A percentile compares a stretch with the other conserved stretches of the same genome.
phyloP scores from a whole-genome alignment of 257 asterid species.

The Solanum peruvianum region DNA sequence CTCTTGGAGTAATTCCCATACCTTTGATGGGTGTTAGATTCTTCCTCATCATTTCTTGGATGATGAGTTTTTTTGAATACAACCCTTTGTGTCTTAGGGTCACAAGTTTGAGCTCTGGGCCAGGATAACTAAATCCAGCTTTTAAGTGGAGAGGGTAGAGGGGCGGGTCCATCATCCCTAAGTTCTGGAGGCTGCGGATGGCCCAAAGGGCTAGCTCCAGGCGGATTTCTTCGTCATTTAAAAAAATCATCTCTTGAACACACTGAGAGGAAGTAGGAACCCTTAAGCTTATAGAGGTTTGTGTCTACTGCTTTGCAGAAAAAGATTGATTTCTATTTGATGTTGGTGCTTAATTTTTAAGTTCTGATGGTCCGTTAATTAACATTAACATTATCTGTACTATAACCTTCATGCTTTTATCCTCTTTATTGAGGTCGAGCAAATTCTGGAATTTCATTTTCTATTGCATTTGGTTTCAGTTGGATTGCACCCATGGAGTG shows the following conservation, averaged over 20 bases:
- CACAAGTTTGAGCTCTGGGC: background rate
- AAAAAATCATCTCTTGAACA: background rate
- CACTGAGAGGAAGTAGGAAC: background rate
- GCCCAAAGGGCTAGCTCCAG: background rate
- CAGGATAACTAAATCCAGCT: background rate
- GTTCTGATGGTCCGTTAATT: background rate
- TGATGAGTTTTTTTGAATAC: background rate
- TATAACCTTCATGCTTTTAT: background rate
- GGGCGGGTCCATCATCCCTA: background rate
- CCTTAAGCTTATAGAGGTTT: background rate
- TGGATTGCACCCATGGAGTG: background rate
- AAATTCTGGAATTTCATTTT: background rate
- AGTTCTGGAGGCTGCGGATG: background rate
- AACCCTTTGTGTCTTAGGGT: background rate
- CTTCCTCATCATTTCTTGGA: background rate
- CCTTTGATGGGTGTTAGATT: background rate
- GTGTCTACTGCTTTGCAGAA: background rate
- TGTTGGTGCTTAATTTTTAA: background rate
- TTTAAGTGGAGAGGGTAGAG: background rate
- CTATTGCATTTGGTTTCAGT: background rate
- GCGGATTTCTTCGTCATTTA: background rate
- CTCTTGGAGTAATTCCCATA: background rate
- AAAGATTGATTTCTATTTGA: background rate
- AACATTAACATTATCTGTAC: background rate
- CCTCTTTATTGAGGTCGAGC: background rate